Evolutionary conservation across 805 yeast genomes (phyloP).

Genomic region (Candida nemodendra): DNA sequence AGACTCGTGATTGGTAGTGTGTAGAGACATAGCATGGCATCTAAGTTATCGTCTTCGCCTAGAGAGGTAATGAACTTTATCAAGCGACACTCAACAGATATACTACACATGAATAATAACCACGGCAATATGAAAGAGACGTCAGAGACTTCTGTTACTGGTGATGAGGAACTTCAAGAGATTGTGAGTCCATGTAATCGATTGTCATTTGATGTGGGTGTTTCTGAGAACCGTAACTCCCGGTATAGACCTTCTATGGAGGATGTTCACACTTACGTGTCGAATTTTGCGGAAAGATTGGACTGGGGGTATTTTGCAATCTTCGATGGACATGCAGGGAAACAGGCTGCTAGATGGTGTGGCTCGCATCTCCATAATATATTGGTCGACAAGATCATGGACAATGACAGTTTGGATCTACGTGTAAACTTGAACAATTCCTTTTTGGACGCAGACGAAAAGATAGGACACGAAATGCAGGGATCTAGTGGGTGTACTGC

Average conservation of each 20-base stretch:
- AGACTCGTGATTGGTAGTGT: not conserved
- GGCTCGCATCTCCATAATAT: slow-evolving; percentile 78
- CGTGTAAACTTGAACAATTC: slow-evolving; percentile 65
- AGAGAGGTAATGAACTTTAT: slow-evolving; percentile 23
- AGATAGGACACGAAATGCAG: slow-evolving; percentile 55
- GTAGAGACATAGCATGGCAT: slow-evolving; percentile 1
- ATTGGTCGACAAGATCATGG: slow-evolving; percentile 56
- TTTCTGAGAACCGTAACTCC: slow-evolving; percentile 83
- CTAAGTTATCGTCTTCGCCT: slow-evolving; percentile 18
- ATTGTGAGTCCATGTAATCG: slow-evolving; percentile 44
- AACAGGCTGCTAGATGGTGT: slow-evolving; percentile 91
- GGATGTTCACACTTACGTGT: slow-evolving; percentile 90
- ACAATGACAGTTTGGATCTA: slow-evolving; percentile 49
- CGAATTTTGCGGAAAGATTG: slow-evolving; percentile 84
- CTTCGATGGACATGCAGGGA: slow-evolving; percentile 97
- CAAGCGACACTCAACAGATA: slow-evolving; percentile 25
- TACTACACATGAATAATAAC: slow-evolving; percentile 10
- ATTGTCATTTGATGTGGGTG: slow-evolving; percentile 80
- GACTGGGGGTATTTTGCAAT: slow-evolving; percentile 96
- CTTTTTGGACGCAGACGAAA: slow-evolving; percentile 72
- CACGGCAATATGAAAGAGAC: slow-evolving; percentile 3
- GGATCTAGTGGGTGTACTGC: slow-evolving; percentile 94
- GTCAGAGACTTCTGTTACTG: slow-evolving; percentile 3
- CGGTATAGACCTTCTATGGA: slow-evolving; percentile 89
- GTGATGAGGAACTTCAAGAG: slow-evolving; percentile 3